Conservation (phyloP, 164 flowering plant species). For the Kalanchoe fedtschenkoi region DNA sequence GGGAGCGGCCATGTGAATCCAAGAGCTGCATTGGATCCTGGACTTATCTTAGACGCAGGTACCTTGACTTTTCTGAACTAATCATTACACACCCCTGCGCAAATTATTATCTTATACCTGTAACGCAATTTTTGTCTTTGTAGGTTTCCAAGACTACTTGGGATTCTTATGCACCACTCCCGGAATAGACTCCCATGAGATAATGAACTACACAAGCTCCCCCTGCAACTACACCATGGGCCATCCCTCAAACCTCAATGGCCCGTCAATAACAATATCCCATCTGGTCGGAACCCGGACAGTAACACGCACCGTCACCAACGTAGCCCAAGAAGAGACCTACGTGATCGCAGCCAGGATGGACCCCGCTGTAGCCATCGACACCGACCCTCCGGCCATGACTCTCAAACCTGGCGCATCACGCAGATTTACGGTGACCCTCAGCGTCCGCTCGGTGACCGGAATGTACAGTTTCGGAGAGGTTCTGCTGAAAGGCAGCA, state of each 20-base stretch:
- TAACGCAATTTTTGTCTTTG: constrained; percentile 6
- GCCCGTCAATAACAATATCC: constrained; percentile 74
- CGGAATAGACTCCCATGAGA: constrained; percentile 64
- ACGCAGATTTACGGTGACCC: constrained; percentile 49
- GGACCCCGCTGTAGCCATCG: constrained; percentile 71
- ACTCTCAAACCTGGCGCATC: constrained; percentile 67
- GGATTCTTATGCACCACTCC: constrained; percentile 87
- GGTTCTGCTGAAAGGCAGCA: constrained; percentile 78
- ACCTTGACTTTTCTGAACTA: too few species aligned
- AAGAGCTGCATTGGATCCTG: constrained; percentile 87
- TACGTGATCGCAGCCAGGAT: constrained; percentile 62
- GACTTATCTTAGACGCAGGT: constrained; percentile 93
- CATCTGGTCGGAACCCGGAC: constrained; percentile 67
- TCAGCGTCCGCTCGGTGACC: constrained; percentile 61
- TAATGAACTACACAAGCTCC: constrained; percentile 46
- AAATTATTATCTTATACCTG: too few species aligned
- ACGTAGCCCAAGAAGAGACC: constrained; percentile 77
- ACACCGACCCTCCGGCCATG: constrained; percentile 72
- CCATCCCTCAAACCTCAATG: constrained; percentile 69
- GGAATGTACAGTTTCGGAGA: constrained; percentile 83
- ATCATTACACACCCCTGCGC: too few species aligned
- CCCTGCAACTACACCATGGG: constrained; percentile 66
- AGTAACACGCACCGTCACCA: constrained; percentile 68
- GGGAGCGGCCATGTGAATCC: constrained; percentile 97
- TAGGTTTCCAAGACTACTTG: constrained; percentile 72